phyloP scores from a whole-genome alignment of 225 moss, liverwort and hornwort genomes.

The Asterella californica region DNA sequence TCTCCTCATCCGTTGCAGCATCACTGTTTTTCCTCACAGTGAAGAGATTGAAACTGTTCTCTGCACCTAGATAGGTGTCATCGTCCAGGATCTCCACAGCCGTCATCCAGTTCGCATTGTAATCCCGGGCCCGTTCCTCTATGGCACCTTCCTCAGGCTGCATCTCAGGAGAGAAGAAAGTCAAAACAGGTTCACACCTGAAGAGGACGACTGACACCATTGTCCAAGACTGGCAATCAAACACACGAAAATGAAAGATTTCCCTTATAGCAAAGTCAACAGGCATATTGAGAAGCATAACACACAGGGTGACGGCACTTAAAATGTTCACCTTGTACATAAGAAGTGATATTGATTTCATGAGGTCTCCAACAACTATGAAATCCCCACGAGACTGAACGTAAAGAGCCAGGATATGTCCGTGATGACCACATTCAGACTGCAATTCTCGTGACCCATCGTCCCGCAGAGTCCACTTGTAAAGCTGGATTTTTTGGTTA shows the following conservation, averaged over 20 bases:
- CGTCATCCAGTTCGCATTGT: constrained; percentile 98
- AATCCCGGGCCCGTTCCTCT: constrained; percentile 93
- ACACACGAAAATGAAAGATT: neutral
- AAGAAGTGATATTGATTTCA: constrained; percentile 94
- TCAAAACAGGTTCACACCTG: neutral
- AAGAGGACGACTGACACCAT: neutral
- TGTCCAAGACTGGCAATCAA: too few relatives aligned
- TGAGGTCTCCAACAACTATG: constrained; percentile 92
- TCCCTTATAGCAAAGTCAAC: neutral
- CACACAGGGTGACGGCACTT: neutral
- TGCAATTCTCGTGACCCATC: constrained; percentile 81
- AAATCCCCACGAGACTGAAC: constrained; percentile 97
- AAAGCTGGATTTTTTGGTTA: constrained; percentile 89
- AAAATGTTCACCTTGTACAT: constrained; percentile 74
- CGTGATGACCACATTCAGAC: constrained; percentile 88
- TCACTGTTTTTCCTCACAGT: constrained; percentile 94
- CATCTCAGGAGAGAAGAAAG: neutral
- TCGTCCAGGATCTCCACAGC: constrained; percentile 94
- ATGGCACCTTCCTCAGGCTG: constrained; percentile 98
- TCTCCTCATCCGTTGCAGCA: constrained; percentile 94
- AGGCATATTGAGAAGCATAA: neutral
- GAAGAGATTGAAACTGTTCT: constrained; percentile 95
- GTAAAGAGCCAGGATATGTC: constrained; percentile 86
- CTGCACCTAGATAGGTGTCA: constrained; percentile 88
- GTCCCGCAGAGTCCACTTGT: constrained; percentile 85